A percentile compares a stretch with the other conserved stretches of the same genome.
Conservation (phyloP, 805 yeast species). For the Danielozyma ontarioensis region DNA sequence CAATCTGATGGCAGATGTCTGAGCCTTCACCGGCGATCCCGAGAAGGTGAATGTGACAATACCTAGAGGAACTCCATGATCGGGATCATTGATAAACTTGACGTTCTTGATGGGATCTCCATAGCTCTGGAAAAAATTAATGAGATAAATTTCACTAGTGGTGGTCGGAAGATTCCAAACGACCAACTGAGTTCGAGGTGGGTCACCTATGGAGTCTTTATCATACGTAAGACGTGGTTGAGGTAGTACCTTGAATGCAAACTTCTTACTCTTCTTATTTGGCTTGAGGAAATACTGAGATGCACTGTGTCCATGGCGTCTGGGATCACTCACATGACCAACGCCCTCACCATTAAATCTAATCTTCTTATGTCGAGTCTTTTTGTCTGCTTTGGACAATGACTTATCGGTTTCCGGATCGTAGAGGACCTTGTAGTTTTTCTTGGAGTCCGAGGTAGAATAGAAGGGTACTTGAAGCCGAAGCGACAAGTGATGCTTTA, state of each 20-base stretch:
- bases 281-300: constrained; percentile 31
- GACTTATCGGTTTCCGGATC: constrained; percentile 42
- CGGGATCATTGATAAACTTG: constrained; percentile 61
- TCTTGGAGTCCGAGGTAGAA: constrained; percentile 13
- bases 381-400: constrained; percentile 27
- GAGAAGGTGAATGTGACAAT: constrained; percentile 59
- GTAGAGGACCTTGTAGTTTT: constrained; percentile 41
- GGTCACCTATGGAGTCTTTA: constrained; percentile 66
- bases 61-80: constrained; percentile 75
- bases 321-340: constrained; percentile 34
- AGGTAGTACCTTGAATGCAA: constrained; percentile 39
- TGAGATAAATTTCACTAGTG: constrained; percentile 40
- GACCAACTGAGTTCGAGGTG: constrained; percentile 66
- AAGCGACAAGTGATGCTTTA: constrained; percentile 25
- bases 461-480: constrained; percentile 5
- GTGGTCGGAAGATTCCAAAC: constrained; percentile 61
- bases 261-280: constrained; percentile 33
- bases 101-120: constrained; percentile 59
- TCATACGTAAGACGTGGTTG: constrained; percentile 50
- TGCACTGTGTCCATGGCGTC: constrained; percentile 14
- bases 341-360: constrained; percentile 29
- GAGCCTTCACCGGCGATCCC: constrained; percentile 46
- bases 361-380: constrained; percentile 33
- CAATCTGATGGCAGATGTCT: constrained; percentile 29
- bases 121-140: constrained; percentile 52